These are phyloP conservation scores for Pulveroboletus sp. DNA, from an alignment of 768 basidiomycete species.

Conservation along the genomic window DNA sequence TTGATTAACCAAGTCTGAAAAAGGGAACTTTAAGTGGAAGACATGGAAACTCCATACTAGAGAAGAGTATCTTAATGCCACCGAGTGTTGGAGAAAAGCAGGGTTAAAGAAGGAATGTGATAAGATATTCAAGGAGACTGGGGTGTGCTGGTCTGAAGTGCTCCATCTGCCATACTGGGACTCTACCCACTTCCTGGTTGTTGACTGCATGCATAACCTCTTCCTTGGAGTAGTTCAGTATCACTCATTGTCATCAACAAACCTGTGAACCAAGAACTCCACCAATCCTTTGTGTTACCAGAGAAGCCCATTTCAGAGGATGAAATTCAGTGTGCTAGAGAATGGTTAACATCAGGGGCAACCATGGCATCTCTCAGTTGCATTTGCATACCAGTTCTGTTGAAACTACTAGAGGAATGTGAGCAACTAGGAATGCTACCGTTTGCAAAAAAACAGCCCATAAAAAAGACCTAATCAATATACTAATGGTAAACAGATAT, in stretches of 20 bases:
- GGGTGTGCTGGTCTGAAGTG: neutral
- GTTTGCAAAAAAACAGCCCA: no score
- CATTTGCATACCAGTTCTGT: neutral
- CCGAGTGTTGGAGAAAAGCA: neutral
- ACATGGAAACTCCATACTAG: neutral
- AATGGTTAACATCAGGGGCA: neutral
- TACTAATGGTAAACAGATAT: no score
- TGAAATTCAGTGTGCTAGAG: no score
- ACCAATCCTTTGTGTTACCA: no score
- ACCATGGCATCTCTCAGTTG: neutral
- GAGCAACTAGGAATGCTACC: no score
- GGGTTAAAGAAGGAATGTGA: slow-evolving; percentile 3
- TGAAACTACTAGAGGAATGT: neutral
- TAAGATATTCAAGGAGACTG: neutral
- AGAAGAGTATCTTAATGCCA: neutral
- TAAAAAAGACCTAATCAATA: no score
- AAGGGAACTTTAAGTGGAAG: neutral
- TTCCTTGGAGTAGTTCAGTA: neutral
- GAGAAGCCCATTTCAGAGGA: neutral
- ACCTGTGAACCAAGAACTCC: neutral
- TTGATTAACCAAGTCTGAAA: neutral
- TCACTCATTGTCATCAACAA: slow-evolving; percentile 16
- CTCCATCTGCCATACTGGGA: neutral
- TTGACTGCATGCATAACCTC: neutral
- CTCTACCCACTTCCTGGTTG: neutral